Conservation (phyloP, 2,329 filamentous ascomycete species). For the Emydomyces testavorans region DNA sequence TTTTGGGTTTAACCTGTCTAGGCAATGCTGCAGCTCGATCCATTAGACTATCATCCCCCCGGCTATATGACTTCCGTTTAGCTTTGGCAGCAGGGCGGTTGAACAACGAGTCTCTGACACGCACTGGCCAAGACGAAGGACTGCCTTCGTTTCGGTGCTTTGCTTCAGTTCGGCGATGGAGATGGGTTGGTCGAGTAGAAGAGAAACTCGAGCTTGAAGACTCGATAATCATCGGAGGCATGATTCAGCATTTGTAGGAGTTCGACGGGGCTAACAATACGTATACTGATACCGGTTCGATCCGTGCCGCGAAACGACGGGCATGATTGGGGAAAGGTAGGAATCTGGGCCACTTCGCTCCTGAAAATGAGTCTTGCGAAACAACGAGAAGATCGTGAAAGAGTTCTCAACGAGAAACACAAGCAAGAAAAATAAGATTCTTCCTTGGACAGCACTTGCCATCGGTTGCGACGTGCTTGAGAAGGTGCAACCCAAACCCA, state of each 20-base stretch:
- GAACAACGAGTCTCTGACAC: conserved; percentile 12
- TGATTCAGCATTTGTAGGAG: conserved; percentile 9
- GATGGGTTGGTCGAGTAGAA: conserved; percentile 11
- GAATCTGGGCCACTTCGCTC: background rate
- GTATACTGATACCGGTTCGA: background rate
- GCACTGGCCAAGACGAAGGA: conserved; percentile 16
- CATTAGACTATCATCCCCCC: background rate
- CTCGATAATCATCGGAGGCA: conserved; percentile 7
- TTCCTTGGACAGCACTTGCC: background rate
- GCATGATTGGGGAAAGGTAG: background rate
- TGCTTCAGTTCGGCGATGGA: background rate
- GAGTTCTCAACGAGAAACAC: background rate
- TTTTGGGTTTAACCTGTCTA: background rate
- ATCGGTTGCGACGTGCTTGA: background rate
- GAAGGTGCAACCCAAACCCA: background rate
- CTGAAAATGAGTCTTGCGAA: background rate
- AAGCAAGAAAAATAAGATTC: too few species aligned
- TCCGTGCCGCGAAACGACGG: background rate
- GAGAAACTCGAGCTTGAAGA: conserved; percentile 9
- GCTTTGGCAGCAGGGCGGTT: background rate
- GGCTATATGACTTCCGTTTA: background rate
- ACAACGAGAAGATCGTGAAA: background rate
- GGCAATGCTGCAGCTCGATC: background rate
- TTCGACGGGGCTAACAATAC: conserved; percentile 2
- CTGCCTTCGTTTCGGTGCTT: background rate